Base-by-base conservation (phyloP, 1,139 yeast genomes). In the Pichia sp. region DNA sequence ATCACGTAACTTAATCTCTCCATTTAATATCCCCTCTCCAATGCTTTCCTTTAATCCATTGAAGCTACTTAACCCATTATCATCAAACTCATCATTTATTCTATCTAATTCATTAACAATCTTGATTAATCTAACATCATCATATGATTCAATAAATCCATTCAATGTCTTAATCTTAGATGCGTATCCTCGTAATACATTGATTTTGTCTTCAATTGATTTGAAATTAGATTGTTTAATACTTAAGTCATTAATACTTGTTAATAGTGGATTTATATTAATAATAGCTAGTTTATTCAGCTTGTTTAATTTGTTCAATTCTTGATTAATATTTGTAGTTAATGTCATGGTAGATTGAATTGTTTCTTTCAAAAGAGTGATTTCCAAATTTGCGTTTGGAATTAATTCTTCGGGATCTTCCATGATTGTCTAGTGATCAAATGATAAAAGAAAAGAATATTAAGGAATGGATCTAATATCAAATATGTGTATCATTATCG, bases 291-390 rank as follows among this genome's bases (percentile, higher is more conserved):
- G 76, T 43, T 75, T 69, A 5, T 95, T 79, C 48, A 81, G 80
- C 34, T 67, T 67, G 3, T 87, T 77, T 46, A 90, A 78, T 47
- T 71, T 74, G 45, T 68, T 70, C 41, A 90, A 70, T 1, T 89
- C 81, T 41, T 71, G 67, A 19, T 81, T 74, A 52, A 90, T 82
- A 48, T 77, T 71, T 5, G 70, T 67, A 30, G 90, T 79, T 42
- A 89, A 68, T 22, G 74, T 76, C 46, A 77, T 77, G 8, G 90
- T 80, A 53, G 79, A 77, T 48, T 75, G 68, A 38, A 90, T 72
- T 53, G 87, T 84, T 62, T 87, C 95, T 53, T 87, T 87, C 44
- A 90, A 74, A 11, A 90, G 90, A 3, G 89, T 83, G 47, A 88
- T 83, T 61, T 89, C 96, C 3, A 95, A 91, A 65, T 87, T 95